Base-by-base conservation (phyloP, 148 eudicot genomes). In the Dysphania ambrosioides region DNA sequence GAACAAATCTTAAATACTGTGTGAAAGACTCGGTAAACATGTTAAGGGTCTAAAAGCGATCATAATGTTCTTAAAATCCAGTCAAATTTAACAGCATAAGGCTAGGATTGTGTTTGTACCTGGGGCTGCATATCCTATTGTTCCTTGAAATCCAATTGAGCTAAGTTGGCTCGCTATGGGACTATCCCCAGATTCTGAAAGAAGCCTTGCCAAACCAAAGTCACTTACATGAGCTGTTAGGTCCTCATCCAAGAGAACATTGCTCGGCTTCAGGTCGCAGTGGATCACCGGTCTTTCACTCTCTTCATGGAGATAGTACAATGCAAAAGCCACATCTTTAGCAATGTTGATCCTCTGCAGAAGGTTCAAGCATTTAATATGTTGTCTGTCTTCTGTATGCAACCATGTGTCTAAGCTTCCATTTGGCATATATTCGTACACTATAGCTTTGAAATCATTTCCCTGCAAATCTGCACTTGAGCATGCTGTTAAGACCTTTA, bases 201-300 rank as follows among this genome's bases (percentile, higher is more conserved):
- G 58, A 9, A 82, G 68, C 60, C 72, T 74, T 8, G 85, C 82
- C 73, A 85, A 41, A 16, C 85, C 88, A 67, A 85, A 85, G 68
- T 85, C 84, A 72, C 88, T 66, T 38, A 85, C 82, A 73, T 55
- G 80, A n/a, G 84, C 84, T 19, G 75, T 80, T 70, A 78, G 27
- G 53, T 78, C 77, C 11, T 59, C 26, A 49, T 78, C 77, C 10
- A 81, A 80, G 23, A 84, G 79, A 70, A 81, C 71, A 41, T 84
- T 84, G 70, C 82, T 81, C 41, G 84, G 87, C 74, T 84, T 84
- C 19, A 84, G 42, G 73, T 81, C 87, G 49, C 87, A 68, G 40
- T 84, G 87, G 44, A 81, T 70, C 8, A 81, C 63, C 2, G 82
- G 76, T 35, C 67, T 70, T 70, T 47, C 47, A 65, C 84, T 78